These are phyloP conservation scores for Thermomucor indicae-seudaticae DNA, from an alignment of 371 early-diverging fungal species.

Conservation along the genomic window DNA sequence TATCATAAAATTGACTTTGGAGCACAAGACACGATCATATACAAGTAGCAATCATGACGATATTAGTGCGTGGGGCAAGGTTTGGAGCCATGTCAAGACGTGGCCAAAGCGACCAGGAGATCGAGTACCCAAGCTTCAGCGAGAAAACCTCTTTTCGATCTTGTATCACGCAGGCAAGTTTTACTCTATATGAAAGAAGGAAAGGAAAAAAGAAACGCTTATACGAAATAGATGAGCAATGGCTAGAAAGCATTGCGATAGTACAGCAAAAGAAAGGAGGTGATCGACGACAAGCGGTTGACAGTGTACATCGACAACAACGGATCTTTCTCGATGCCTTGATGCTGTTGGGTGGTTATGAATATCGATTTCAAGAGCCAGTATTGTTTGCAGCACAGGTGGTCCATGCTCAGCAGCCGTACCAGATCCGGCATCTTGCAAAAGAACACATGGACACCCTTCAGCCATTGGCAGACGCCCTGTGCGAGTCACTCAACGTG, in stretches of 20 bases:
- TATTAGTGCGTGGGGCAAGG: too few relatives aligned
- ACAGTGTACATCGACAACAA: constrained; percentile 23
- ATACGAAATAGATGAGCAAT: constrained; percentile 17
- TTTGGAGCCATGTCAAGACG: constrained; percentile 13
- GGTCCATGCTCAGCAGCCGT: constrained; percentile 1
- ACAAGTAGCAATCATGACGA: neutral
- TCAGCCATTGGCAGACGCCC: constrained; percentile 5
- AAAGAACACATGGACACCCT: neutral
- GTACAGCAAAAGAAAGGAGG: neutral
- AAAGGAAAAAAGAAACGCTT: neutral
- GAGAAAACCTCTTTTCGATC: constrained; percentile 18
- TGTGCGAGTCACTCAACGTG: constrained; percentile 1
- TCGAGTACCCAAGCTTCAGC: constrained; percentile 2
- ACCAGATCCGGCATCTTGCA: constrained; percentile 19
- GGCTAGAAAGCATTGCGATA: constrained; percentile 8
- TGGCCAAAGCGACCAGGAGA: constrained; percentile 3
- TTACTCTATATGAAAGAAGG: neutral
- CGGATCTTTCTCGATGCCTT: constrained; percentile 21
- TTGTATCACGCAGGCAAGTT: constrained; percentile 29
- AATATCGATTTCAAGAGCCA: constrained; percentile 21
- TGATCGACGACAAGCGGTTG: too few relatives aligned
- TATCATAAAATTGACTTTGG: constrained; percentile 3
- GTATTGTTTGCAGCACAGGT: constrained; percentile 28
- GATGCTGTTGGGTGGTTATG: constrained; percentile 3
- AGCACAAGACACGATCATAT: neutral